Conservation (phyloP, 1,139 yeast species). For the Kurtzmaniella quercitrusa region DNA sequence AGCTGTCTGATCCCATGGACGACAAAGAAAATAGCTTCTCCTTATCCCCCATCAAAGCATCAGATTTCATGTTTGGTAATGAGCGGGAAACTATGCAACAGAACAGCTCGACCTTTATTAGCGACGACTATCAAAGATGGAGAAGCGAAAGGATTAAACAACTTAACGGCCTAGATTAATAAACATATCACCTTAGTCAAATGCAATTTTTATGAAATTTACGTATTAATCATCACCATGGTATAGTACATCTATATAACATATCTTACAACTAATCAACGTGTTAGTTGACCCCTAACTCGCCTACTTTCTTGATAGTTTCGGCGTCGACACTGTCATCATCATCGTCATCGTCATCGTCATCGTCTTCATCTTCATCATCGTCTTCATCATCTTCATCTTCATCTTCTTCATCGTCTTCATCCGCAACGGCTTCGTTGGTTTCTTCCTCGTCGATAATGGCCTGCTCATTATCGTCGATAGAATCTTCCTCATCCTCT, state of each 20-base stretch:
- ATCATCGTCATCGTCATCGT: conserved; percentile 35
- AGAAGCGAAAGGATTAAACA: conserved; percentile 36
- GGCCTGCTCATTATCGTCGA: conserved; percentile 47
- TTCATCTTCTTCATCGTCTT: conserved; percentile 30
- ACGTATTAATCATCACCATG: too few species aligned
- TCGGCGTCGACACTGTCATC: conserved; percentile 12
- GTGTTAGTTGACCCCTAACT: background rate
- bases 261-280: background rate
- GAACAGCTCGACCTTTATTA: conserved; percentile 38
- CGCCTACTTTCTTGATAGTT: conserved; percentile 1
- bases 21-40: conserved; percentile 14
- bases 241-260: background rate
- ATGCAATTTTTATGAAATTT: too few species aligned
- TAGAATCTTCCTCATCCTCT: conserved; percentile 77
- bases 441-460: conserved; percentile 34
- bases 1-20: conserved; percentile 7
- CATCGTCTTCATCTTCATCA: conserved; percentile 46
- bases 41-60: conserved; percentile 12
- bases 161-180: conserved; percentile 17
- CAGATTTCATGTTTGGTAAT: conserved; percentile 9
- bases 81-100: conserved; percentile 12
- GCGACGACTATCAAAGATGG: conserved; percentile 43
- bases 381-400: conserved; percentile 41
- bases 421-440: conserved; percentile 30
- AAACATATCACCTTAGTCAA: conserved; percentile 1